Evolutionary conservation across 768 basidiomycete species (phyloP), one percentile per base, ranked within the genome.

Genomic region (Flagelloscypha sp.): DNA sequence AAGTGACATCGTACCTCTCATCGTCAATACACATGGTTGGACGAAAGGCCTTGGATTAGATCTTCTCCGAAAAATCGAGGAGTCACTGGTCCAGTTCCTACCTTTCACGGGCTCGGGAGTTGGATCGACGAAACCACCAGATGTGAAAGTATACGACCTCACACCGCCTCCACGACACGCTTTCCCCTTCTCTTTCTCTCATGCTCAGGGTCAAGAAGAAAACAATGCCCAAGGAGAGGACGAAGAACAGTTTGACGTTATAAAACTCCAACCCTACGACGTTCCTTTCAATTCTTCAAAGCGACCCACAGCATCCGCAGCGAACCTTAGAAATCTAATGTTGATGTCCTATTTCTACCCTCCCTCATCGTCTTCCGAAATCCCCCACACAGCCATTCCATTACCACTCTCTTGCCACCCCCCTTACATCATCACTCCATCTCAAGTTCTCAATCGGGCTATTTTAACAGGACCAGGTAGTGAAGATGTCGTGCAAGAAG

Each of bases 1-100:
- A n/a, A n/a, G n/a, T n/a, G 76, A 82, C 32, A 41, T 59, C 18
- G 74, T 92, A 4, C 94, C 94, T 0, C 72, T 97, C 12, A 75
- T 97, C 11, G 73, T 98, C 35, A 99, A 98, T 53, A 97, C 87
- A 0, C 93, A 94, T 78, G 94, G 94, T 2, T 99, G 94, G 94
- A 74, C 74, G 5, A 97, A 93, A 54, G 94, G 94, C 6, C 74
- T 95, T 3, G 94, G 94, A 3, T 80, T 76, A 11, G 86, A 94
- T 47, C 59, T 98, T 8, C 72, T 76, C 2, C 53, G 52, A 10
- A 72, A 72, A 42, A 80, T 99, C 31, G 80, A 92, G 46, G 70
- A 70, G 7, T 78, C 22, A 59, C 76, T 4, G 63, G 71, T 16
- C 74, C 86, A 0, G 74, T 76, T 0, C 61, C 74, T 38, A 56